These are phyloP conservation scores for Saccharomycopsis synnaedendra DNA, from an alignment of 805 yeast genomes.

Conservation along the genomic window DNA sequence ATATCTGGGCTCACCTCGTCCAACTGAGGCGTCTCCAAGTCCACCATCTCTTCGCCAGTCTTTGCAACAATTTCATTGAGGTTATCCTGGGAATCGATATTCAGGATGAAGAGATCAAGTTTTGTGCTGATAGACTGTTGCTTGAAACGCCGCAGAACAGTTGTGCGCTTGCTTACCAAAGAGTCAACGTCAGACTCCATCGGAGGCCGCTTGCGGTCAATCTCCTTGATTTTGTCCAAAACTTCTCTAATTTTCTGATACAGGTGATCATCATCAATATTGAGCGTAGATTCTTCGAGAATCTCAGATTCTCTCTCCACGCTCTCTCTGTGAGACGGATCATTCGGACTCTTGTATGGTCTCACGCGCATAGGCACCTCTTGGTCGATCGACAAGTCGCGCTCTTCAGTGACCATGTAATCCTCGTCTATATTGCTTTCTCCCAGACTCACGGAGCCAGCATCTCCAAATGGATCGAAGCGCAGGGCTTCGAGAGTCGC, in stretches of 20 bases:
- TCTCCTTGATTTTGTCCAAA: conserved; percentile 5
- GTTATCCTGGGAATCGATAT: conserved; percentile 7
- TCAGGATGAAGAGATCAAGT: conserved; percentile 11
- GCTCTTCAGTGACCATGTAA: background rate
- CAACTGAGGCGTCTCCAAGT: background rate
- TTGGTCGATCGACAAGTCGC: background rate
- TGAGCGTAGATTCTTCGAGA: background rate
- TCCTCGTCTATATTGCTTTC: background rate
- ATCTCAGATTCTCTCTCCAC: background rate
- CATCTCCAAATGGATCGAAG: too few species aligned
- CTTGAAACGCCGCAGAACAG: conserved; percentile 10
- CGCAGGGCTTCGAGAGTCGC: background rate
- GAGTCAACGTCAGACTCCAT: background rate
- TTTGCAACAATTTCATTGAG: background rate
- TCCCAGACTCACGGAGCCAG: background rate
- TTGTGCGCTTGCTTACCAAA: background rate
- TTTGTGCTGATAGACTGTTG: conserved; percentile 7
- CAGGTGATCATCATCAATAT: conserved; percentile 4
- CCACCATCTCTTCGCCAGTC: conserved; percentile 4
- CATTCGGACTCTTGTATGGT: too few species aligned
- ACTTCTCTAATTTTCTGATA: conserved; percentile 6
- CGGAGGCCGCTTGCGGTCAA: conserved; percentile 1
- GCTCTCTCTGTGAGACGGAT: background rate
- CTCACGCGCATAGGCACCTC: background rate
- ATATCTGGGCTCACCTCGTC: background rate